Percentiles rank a stretch among this genome's conserved stretches.
Evolutionary conservation across 306 rosid genomes (phyloP).

Genomic region (Luffa aegyptiaca): DNA sequence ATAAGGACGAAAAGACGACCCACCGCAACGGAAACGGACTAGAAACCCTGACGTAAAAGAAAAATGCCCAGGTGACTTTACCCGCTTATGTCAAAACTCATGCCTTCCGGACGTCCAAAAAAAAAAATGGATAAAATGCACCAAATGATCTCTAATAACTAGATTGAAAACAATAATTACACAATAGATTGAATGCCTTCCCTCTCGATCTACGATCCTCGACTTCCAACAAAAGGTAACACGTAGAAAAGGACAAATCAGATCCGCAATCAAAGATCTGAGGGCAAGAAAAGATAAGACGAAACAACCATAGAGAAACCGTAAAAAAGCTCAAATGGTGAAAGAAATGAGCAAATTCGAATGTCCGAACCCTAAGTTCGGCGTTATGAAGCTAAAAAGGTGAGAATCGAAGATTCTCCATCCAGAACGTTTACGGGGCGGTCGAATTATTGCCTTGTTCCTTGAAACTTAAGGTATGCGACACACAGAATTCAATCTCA

Average conservation of each 20-base stretch:
- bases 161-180: background rate
- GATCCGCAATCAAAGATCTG: slow-evolving; percentile 8
- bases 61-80: background rate
- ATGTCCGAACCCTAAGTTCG: background rate
- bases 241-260: background rate
- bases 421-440: background rate
- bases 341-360: background rate
- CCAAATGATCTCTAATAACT: background rate
- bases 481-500: background rate
- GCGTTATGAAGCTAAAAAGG: background rate
- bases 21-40: background rate
- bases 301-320: slow-evolving; percentile 8
- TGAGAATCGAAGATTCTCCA: background rate
- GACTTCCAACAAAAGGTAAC: background rate
- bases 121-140: background rate
- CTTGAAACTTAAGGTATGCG: background rate
- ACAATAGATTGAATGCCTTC: background rate
- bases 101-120: background rate
- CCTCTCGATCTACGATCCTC: background rate
- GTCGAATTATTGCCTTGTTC: background rate
- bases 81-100: background rate
- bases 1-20: background rate
- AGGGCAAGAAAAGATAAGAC: slow-evolving; percentile 23
- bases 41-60: background rate
- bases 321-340: background rate